Evolutionary conservation across 2,329 filamentous ascomycete genomes (phyloP), one percentile per base, ranked within the genome.

Genomic region (Zymoseptoria ardabiliae): DNA sequence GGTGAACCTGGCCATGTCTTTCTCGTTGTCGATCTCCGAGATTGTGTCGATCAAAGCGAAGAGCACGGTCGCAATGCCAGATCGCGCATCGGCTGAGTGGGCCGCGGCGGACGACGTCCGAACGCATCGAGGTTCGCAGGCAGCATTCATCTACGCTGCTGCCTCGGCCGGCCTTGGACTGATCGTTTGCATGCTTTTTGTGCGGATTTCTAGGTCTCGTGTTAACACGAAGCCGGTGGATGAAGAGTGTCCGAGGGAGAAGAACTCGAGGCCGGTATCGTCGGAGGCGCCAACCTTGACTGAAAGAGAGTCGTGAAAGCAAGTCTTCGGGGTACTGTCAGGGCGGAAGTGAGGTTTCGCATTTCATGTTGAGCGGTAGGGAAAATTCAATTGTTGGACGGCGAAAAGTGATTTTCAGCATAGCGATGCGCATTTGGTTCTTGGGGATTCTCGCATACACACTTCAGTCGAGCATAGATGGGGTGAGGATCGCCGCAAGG

Each of bases 1-100:
- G 4, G 67, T 74, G 63, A 73, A 74, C 52, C 61, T 74, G 35
- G 72, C 69, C 23, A 73, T 74, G 63, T 70, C 71, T 1, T 72
- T 74, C 53, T 66, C 70, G 8, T 64, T 74, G 4, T 69, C 71
- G 2, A 68, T 74, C 13, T 69, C 69, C 0, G 70, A 72, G 30
- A 71, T 74, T 9, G 66, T 71, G 28, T 61, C 63, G 13, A 59
- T 64, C 25, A 63, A 63, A 50, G 69, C 65, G 9, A 50, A 62
- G 51, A 57, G 49, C 50, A 58, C 53, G 2, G 30, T 60, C 9
- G 11, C 23, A 6, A 50, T 63, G 17, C 64, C 62, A 2, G 17
- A 51, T 23, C 19, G 17, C 21, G 20, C 28, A 20, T 49, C 48
- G 3, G 21, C 56, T 5, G 51, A 48, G 25, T 55, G 53, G 11